A percentile compares a stretch with the other conserved stretches of the same genome.
phyloP scores from a whole-genome alignment of 2,329 filamentous ascomycete genomes.

The Talaromyces sp. region DNA sequence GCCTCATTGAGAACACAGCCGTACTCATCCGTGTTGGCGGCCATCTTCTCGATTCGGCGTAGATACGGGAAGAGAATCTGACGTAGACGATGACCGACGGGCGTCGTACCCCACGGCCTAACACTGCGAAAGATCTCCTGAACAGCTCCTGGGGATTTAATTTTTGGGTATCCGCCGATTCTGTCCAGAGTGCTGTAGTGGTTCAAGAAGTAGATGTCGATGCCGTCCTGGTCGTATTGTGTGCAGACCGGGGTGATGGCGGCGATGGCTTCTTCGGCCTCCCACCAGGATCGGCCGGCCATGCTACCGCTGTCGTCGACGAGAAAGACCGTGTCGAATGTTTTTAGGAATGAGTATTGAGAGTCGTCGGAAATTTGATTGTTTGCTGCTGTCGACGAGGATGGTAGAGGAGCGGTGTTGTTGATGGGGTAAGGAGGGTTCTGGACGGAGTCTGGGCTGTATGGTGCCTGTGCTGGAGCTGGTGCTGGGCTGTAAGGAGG shows the following conservation, averaged over 20 bases:
- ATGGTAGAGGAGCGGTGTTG: not conserved
- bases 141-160: conserved; percentile 59
- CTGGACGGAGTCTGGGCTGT: not conserved
- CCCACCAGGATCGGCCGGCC: conserved; percentile 70
- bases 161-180: conserved; percentile 59
- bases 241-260: conserved; percentile 81
- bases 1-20: conserved; percentile 23
- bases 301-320: conserved; percentile 93
- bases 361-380: conserved; percentile 49
- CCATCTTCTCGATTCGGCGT: conserved; percentile 47
- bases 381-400: not conserved
- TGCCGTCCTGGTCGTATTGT: conserved; percentile 72
- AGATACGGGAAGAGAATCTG: conserved; percentile 73
- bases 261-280: conserved; percentile 66
- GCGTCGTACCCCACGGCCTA: conserved; percentile 63
- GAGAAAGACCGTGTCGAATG: conserved; percentile 84
- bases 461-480: not conserved
- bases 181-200: conserved; percentile 44
- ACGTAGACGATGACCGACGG: conserved; percentile 68
- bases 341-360: conserved; percentile 68
- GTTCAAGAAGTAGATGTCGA: conserved; percentile 92
- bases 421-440: not conserved
- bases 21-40: conserved; percentile 36
- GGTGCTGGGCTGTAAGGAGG: conserved; percentile 10
- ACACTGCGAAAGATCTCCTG: conserved; percentile 67